Base-by-base conservation (phyloP, 2,329 filamentous ascomycete genomes). In the Diaporthe helianthi region DNA sequence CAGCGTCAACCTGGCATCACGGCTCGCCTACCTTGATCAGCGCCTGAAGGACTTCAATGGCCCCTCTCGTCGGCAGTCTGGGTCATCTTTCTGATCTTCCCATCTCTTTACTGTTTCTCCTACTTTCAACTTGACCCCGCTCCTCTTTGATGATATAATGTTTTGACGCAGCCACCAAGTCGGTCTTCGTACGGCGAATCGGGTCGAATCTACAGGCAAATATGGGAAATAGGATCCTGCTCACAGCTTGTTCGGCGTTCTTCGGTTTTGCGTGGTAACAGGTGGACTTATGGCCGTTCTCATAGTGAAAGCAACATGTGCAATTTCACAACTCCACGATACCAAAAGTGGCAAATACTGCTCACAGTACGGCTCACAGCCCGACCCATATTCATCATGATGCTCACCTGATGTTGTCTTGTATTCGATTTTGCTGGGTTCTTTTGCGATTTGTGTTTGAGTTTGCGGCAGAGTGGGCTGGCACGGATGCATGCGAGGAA, bases 1-100 rank as follows among this genome's bases (percentile, higher is more conserved):
- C 26, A 79, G 81, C 68, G 78, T 83, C 17, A 83, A 83, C 46
- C 77, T 89, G 52, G 81, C 83, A 26, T 83, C 82, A 44, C 84
- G 86, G 13, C 78, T 89, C 67, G 85, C 86, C 5, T 88, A 89
- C 71, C 83, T 89, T 55, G 86, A 89, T 74, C 83, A 87, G 73
- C 84, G 86, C 46, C 82, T 89, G 52, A 85, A 84, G 72, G 85
- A 87, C 70, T 80, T 89, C 69, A 83, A 85, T 70, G 83, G 80
- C 55, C 82, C 83, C 46, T 80, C 80, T 65, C 74, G 79, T 51
- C 79, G 80, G 69, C 82, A 82, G 63, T 85, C 86, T 9, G 82
- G 86, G 72, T 86, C 85, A 26, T 85, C 85, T 3, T 74, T 82
- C 51, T 86, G 79, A 82, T 70, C 29, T 22, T 24, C 10, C 12